phyloP scores from a whole-genome alignment of 306 rosid species.

The Cucurbita pepo region DNA sequence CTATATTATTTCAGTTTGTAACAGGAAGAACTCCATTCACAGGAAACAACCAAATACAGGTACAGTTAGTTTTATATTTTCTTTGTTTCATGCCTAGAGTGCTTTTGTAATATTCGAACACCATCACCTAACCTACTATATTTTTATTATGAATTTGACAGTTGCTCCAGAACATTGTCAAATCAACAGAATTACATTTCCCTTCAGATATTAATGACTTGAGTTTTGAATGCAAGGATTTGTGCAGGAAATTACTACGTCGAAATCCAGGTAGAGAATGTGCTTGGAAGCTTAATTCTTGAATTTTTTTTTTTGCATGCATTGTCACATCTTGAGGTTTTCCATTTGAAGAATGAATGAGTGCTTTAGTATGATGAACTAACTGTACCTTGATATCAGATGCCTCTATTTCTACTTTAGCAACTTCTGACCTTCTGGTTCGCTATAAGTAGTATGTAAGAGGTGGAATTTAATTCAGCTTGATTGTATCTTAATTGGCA shows the following conservation, averaged over 20 bases:
- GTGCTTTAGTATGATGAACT: not conserved
- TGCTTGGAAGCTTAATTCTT: not conserved
- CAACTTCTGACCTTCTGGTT: not conserved
- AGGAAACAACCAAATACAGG: slow-evolving; percentile 90
- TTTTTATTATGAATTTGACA: slow-evolving; percentile 28
- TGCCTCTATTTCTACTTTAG: not conserved
- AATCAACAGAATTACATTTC: slow-evolving; percentile 68
- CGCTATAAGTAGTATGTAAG: not conserved
- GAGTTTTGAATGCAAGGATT: slow-evolving; percentile 77
- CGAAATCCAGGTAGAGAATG: slow-evolving; percentile 68
- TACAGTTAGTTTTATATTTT: slow-evolving; percentile 7
- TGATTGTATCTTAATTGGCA: not conserved
- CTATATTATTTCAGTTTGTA: slow-evolving; percentile 84
- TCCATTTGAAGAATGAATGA: not conserved
- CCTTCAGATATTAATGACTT: slow-evolving; percentile 45
- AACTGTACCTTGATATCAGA: not conserved
- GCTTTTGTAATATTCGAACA: not conserved
- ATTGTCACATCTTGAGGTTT: not conserved
- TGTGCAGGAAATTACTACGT: slow-evolving; percentile 83
- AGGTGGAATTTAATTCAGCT: not conserved
- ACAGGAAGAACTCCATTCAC: slow-evolving; percentile 90
- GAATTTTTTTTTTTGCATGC: not conserved
- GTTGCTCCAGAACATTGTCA: slow-evolving; percentile 91
- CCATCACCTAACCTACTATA: not conserved
- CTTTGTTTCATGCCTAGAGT: not conserved